Evolutionary conservation across 169 alveolate species (phyloP), one percentile per base, ranked within the genome.

Genomic region (Neospora caninum): DNA sequence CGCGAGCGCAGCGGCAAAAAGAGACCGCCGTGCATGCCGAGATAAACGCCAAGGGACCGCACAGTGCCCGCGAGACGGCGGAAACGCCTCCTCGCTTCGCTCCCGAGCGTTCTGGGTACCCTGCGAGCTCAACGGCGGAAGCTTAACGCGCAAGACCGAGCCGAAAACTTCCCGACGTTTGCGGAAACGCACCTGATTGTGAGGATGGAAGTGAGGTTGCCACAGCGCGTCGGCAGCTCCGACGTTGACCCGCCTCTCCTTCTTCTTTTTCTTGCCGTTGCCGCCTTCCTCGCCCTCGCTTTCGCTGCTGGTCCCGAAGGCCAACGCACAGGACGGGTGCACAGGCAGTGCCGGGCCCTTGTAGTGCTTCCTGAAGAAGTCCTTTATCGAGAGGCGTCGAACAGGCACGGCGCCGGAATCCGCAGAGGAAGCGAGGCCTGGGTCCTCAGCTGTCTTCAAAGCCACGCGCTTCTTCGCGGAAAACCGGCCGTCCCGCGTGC

Each of bases 161-260:
- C 18, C 27, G 9, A 13, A 13, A 49, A 49, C 27, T 13, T 64
- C 36, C 78, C 10, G 78, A 64, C 78, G 10, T 29, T 20, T 29
- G 36, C 34, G 0, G 78, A 16, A 10, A 27, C 78, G 20, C 22
- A 94, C 96, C 91, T 96, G 96, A 73, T 96, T 96, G 58, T 96
- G 97, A 18, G 97, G 97, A 67, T 96, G 97, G 73, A 96, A 96
- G 80, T 96, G 97, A 0, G 97, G 97, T 43, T 94, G 97, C 97
- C 97, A 96, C 93, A 96, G 93, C 20, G 96, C 95, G 82, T 96
- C 97, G 6, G 96, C 54, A 0, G 96, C 96, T 39, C 94, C 95
- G 27, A 93, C 93, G 91, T 94, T 96, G 27, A 96, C 95, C 84
- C 92, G 58, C 9, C 95, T n/a, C 53, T 92, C 95, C 31, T 69